Percentiles rank a stretch among this genome's conserved stretches.
phyloP scores from a whole-genome alignment of 179 eudicot genomes.

The Beta corolliflora region DNA sequence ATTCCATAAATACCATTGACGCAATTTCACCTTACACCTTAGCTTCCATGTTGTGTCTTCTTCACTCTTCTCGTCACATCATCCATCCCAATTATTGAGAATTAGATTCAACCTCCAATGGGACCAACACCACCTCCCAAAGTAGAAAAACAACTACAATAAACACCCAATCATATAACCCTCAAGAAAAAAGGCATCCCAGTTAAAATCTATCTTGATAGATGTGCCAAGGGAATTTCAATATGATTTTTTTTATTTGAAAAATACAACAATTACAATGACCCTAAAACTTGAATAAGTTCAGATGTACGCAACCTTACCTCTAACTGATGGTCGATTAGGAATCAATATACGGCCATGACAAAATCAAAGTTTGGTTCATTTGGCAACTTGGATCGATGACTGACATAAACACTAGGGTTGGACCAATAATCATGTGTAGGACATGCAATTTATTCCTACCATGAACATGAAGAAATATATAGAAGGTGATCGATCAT shows the following conservation, averaged over 20 bases:
- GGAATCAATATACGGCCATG: not conserved
- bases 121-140: conserved; percentile 12
- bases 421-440: not conserved
- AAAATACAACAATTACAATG: not conserved
- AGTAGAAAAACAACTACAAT: not conserved
- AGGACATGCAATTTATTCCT: conserved; percentile 14
- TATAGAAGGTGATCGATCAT: not conserved
- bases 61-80: not conserved
- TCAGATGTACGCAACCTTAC: not conserved
- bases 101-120: conserved; percentile 10
- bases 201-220: conserved; percentile 14
- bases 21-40: conserved; percentile 5
- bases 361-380: not conserved
- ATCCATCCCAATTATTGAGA: conserved; percentile 1
- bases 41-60: conserved; percentile 7
- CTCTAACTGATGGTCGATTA: not conserved
- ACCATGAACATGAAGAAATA: not conserved
- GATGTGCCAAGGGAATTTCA: conserved; percentile 9
- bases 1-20: conserved; percentile 5
- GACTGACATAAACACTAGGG: conserved; percentile 1
- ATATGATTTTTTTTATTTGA: not conserved
- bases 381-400: not conserved
- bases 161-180: conserved; percentile 20
- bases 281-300: no score
- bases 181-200: not conserved